Evolutionary conservation across 345 rosid species (phyloP).

Genomic region (Salix caprea): DNA sequence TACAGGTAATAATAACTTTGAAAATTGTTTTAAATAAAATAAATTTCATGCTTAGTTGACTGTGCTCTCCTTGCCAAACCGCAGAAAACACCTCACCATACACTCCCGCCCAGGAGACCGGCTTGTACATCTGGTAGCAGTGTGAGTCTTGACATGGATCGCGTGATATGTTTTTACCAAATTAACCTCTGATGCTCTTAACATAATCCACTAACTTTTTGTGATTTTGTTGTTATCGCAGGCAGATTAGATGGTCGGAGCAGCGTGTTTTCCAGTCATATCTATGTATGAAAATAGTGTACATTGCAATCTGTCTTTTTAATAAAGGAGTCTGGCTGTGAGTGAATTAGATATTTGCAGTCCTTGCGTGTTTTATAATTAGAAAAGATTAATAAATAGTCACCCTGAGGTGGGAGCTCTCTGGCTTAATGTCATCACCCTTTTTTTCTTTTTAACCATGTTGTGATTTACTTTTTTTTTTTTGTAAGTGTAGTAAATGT

Average conservation of each 20-base stretch:
- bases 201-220: background rate
- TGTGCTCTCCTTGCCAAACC: background rate
- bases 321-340: background rate
- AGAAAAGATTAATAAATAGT: no score
- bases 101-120: constrained; percentile 68
- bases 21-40: background rate
- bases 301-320: background rate
- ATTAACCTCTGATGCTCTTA: background rate
- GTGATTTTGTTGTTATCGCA: background rate
- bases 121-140: constrained; percentile 48
- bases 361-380: no score
- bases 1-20: constrained; percentile 38
- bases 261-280: background rate
- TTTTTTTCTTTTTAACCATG: no score
- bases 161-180: background rate
- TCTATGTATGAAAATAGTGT: background rate
- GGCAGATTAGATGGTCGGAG: background rate
- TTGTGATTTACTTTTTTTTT: no score
- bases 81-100: constrained; percentile 74
- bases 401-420: no score
- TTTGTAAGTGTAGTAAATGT: no score
- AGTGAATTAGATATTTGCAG: background rate
- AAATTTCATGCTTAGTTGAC: background rate
- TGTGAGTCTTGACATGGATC: constrained; percentile 3
- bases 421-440: no score